phyloP scores from a whole-genome alignment of 257 asterid genomes.

The Fraxinus pennsylvanica region DNA sequence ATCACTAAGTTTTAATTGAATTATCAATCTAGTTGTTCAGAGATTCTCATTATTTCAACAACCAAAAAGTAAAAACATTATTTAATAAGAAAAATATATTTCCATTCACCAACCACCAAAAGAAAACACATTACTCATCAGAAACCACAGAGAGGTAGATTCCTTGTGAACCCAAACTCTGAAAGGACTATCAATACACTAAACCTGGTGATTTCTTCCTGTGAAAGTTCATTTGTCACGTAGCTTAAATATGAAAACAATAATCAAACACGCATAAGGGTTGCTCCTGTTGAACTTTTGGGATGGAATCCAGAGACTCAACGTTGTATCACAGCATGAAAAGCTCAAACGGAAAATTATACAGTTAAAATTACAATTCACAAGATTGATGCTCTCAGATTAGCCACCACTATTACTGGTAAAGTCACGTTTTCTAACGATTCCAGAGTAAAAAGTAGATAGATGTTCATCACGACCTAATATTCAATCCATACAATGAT shows the following conservation, averaged over 20 bases:
- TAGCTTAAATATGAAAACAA: no score
- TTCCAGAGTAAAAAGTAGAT: neutral
- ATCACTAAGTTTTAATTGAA: neutral
- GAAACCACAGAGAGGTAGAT: no score
- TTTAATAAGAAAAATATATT: no score
- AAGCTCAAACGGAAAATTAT: neutral
- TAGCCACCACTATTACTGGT: neutral
- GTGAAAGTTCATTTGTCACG: no score
- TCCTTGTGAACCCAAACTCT: no score
- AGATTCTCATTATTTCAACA: neutral
- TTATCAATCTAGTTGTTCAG: neutral
- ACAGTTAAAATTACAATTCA: neutral
- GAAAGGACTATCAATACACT: no score
- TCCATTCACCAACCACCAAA: no score
- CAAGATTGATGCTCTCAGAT: neutral
- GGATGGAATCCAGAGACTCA: no score
- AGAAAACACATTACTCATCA: no score
- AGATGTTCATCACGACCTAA: slow-evolving; percentile 1
- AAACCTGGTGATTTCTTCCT: no score
- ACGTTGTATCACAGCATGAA: neutral
- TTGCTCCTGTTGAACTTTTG: no score
- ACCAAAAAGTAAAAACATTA: neutral
- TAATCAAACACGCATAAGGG: no score
- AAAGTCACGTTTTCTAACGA: neutral
- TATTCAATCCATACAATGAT: slow-evolving; percentile 6